These are phyloP conservation scores for Pascua sp. DNA, from an alignment of 1,284 basidiomycete genomes.

Conservation along the genomic window DNA sequence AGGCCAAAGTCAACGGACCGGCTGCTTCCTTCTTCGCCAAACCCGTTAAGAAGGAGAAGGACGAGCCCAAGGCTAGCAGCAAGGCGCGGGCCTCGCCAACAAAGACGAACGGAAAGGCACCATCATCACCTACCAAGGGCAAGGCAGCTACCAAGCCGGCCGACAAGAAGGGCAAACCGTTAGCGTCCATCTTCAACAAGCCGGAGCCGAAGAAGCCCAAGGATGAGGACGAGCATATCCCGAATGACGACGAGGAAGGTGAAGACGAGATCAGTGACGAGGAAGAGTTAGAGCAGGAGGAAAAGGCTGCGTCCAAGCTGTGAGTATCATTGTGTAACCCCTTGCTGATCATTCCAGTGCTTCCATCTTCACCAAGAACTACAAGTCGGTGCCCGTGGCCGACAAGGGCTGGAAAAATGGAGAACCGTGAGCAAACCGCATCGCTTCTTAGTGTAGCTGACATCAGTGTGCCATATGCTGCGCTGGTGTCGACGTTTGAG, in stretches of 20 bases:
- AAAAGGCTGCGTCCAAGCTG: constrained; percentile 62
- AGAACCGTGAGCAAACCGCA: constrained; percentile 61
- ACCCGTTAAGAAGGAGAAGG: background rate
- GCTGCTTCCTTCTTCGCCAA: constrained; percentile 29
- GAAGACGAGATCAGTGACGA: constrained; percentile 48
- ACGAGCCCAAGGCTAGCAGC: constrained; percentile 1
- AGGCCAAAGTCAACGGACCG: constrained; percentile 24
- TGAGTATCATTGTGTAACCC: constrained; percentile 39
- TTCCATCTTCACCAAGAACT: constrained; percentile 49
- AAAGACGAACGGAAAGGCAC: constrained; percentile 3
- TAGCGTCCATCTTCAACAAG: constrained; percentile 50
- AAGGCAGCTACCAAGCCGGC: constrained; percentile 4
- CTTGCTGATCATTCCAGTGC: constrained; percentile 56
- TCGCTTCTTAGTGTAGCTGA: constrained; percentile 2
- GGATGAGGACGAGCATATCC: constrained; percentile 35
- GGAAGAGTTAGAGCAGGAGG: constrained; percentile 57
- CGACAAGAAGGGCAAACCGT: constrained; percentile 28
- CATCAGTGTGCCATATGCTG: constrained; percentile 84
- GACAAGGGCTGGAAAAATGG: constrained; percentile 83
- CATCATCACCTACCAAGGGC: constrained; percentile 9
- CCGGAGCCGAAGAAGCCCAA: constrained; percentile 25
- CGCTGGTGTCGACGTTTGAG: constrained; percentile 81
- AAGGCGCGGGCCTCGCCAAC: background rate
- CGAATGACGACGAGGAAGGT: constrained; percentile 51
- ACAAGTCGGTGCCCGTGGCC: constrained; percentile 69